Evolutionary conservation across 2,329 filamentous ascomycete species (phyloP).

Genomic region (Microdochium bolleyi): DNA sequence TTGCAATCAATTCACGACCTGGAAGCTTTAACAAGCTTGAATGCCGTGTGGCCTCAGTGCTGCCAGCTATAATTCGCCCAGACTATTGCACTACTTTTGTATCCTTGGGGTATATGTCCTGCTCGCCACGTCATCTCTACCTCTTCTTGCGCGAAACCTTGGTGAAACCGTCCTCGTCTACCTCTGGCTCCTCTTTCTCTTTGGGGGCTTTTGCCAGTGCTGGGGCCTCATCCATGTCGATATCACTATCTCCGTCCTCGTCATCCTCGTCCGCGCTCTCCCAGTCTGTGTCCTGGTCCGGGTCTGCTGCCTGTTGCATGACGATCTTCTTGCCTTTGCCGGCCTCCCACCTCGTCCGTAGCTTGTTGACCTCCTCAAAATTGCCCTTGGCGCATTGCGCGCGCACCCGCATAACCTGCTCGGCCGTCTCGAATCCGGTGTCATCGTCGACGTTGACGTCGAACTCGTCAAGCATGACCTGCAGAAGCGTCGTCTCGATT

Average conservation of each 20-base stretch:
- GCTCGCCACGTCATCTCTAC: background rate
- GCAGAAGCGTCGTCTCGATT: slow-evolving; percentile 74
- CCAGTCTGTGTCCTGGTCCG: slow-evolving; percentile 27
- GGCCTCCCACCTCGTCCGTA: slow-evolving; percentile 56
- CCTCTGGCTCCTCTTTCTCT: slow-evolving; percentile 60
- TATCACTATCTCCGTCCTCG: slow-evolving; percentile 51
- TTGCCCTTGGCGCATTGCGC: slow-evolving; percentile 57
- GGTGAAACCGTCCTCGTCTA: slow-evolving; percentile 78
- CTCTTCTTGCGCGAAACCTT: slow-evolving; percentile 65
- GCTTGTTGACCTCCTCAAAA: slow-evolving; percentile 53
- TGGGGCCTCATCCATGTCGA: slow-evolving; percentile 64
- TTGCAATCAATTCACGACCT: background rate
- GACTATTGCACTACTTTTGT: background rate
- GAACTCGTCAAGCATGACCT: slow-evolving; percentile 94
- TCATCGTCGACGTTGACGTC: slow-evolving; percentile 90
- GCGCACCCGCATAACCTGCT: slow-evolving; percentile 61
- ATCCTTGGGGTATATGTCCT: background rate
- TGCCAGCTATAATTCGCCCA: background rate
- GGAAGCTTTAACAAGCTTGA: background rate
- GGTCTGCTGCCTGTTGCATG: slow-evolving; percentile 17
- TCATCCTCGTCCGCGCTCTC: slow-evolving; percentile 47
- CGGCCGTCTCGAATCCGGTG: slow-evolving; percentile 66
- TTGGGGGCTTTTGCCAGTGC: slow-evolving; percentile 46
- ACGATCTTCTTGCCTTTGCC: slow-evolving; percentile 51
- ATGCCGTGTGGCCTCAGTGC: background rate